phyloP scores from a whole-genome alignment of 2,329 filamentous ascomycete species.

The Neofusicoccum sp. region DNA sequence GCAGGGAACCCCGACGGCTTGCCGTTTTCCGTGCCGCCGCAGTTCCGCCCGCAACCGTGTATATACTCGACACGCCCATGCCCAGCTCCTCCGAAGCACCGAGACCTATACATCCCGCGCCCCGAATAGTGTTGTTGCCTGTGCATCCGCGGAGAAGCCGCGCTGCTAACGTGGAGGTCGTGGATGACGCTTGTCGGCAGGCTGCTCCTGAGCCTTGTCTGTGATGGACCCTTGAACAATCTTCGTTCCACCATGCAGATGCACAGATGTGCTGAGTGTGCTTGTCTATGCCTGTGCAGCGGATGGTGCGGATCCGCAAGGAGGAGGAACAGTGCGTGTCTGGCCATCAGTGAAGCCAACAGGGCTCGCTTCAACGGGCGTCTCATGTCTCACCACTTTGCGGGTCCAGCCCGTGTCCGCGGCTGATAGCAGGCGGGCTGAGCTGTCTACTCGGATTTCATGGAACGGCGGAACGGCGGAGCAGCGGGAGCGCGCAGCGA shows the following conservation, averaged over 20 bases:
- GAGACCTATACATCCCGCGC: neutral
- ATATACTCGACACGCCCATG: neutral
- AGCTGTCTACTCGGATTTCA: neutral
- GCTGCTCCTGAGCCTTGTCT: neutral
- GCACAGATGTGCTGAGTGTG: neutral
- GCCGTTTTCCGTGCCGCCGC: neutral
- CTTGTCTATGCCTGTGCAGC: neutral
- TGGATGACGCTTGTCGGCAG: slow-evolving; percentile 4
- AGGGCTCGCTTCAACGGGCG: slow-evolving; percentile 6
- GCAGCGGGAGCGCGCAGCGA: neutral
- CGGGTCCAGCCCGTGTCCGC: neutral
- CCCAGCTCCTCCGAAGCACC: neutral
- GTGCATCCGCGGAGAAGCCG: neutral
- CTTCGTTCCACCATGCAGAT: neutral
- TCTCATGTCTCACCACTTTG: slow-evolving; percentile 11
- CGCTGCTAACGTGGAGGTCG: neutral
- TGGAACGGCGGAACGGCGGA: neutral
- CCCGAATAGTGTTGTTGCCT: neutral
- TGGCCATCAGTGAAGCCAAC: neutral
- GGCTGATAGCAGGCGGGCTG: neutral
- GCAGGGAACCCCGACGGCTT: neutral
- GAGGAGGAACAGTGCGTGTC: neutral
- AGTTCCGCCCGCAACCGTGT: neutral
- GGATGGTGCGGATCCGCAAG: neutral
- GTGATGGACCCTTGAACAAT: neutral